phyloP scores from a whole-genome alignment of 169 alveolate genomes.

The Miamiensis avidus region DNA sequence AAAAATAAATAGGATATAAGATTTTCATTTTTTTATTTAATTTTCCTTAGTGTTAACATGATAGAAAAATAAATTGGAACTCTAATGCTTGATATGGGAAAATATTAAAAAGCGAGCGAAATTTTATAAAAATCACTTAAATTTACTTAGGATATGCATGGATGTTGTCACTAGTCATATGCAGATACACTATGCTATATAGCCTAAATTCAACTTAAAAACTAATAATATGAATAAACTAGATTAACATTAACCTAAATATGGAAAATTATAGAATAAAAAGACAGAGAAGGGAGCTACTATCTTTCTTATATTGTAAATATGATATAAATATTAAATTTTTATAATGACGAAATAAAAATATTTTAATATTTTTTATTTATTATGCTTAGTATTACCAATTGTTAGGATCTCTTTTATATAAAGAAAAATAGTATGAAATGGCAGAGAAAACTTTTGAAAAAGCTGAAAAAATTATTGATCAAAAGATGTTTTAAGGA shows the following conservation, averaged over 20 bases:
- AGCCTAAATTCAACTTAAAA: too few relatives aligned
- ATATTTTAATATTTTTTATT: too few relatives aligned
- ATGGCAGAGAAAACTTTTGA: not conserved
- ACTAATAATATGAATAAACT: not conserved
- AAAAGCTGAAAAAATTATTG: not conserved
- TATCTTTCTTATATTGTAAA: not conserved
- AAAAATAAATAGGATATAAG: too few relatives aligned
- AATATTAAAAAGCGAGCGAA: not conserved
- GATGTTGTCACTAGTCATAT: not conserved
- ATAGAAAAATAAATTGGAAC: not conserved
- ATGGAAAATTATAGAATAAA: too few relatives aligned
- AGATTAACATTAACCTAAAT: too few relatives aligned
- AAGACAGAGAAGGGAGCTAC: not conserved
- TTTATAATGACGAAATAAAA: not conserved
- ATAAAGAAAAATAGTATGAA: not conserved
- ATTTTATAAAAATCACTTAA: too few relatives aligned
- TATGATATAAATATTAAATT: too few relatives aligned
- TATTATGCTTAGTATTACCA: not conserved
- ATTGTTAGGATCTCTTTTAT: not conserved
- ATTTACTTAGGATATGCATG: not conserved
- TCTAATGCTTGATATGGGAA: not conserved
- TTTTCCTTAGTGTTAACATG: not conserved
- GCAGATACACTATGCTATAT: not conserved
- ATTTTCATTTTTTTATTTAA: too few relatives aligned
- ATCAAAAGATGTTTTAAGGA: not conserved